Base-by-base conservation (phyloP, 306 rosid genomes). In the Cyclanthera cordifolia region DNA sequence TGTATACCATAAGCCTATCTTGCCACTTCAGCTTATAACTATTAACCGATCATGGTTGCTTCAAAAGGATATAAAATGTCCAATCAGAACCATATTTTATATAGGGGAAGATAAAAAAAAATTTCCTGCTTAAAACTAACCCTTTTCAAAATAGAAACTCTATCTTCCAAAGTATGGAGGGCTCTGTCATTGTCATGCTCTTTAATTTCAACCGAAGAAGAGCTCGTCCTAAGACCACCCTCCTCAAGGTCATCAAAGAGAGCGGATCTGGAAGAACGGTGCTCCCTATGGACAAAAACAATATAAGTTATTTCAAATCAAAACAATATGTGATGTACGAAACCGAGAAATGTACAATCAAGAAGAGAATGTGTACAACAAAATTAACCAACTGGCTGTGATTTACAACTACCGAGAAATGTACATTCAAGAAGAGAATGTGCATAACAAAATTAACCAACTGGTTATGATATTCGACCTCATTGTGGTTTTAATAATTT, bases 181-280 rank as follows among this genome's bases (percentile, higher is more conserved):
- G 86, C 86, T 74, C 51, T 82, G 47, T 90, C 95, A 78, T 93
- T 90, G 71, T 86, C 96, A 15, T 77, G 90, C 82, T 93, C 96
- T 25, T 78, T 85, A 59, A 83, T 70, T 58, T 86, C 86, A 43
- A 46, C 76, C 16, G 50, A 16, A 46, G 94, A 89, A 70, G 98
- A 84, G 68, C 94, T 79, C 32, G 89, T 73, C 77, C 82, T 74
- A 70, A 93, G 75, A 75, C 99, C 86, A 72, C 99, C 99, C 77
- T 93, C 96, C 84, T 90, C 99, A 19, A 93, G 82, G 75, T 86
- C 82, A 83, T 89, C 96, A 57, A 90, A 55, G 53, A 86, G 90
- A 73, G 96, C 80, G 30, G 91, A 50, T 70, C 71, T 90, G n/a
- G 94, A 83, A 17, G 86, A 74, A 70, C 91, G 96, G 63, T 49